phyloP scores from a whole-genome alignment of 257 asterid genomes.

The Verbena officinalis region DNA sequence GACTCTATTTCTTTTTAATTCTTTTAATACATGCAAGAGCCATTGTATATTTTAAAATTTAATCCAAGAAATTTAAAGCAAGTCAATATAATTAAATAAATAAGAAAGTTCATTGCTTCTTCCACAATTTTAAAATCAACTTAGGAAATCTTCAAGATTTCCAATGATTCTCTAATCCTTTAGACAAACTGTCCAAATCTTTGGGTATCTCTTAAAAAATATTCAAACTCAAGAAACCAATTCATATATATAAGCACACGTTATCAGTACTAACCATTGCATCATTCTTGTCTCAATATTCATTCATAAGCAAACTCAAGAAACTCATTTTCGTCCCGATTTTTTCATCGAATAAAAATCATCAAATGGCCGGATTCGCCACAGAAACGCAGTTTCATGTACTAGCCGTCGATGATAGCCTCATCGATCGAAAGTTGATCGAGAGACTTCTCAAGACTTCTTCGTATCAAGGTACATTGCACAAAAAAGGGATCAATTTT shows the following conservation, averaged over 20 bases:
- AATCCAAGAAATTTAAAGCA: constrained; percentile 8
- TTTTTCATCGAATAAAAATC: neutral
- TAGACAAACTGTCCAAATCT: constrained; percentile 41
- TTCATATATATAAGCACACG: constrained; percentile 2
- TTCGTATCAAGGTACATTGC: constrained; percentile 59
- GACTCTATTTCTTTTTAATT: neutral
- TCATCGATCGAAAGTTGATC: constrained; percentile 58
- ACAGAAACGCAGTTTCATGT: constrained; percentile 40
- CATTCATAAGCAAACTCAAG: neutral
- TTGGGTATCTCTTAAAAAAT: constrained; percentile 30
- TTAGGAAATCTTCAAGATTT: constrained; percentile 38
- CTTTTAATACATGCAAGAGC: neutral
- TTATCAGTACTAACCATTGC: neutral
- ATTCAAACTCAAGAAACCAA: constrained; percentile 10
- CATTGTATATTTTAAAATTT: neutral
- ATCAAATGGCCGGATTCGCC: neutral
- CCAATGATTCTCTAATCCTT: constrained; percentile 36
- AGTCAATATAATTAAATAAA: neutral
- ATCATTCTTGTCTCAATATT: neutral
- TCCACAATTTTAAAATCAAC: constrained; percentile 40
- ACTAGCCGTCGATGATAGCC: constrained; percentile 62
- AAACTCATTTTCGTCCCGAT: neutral
- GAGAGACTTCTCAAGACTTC: constrained; percentile 67
- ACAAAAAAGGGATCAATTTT: neutral
- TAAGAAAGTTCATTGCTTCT: constrained; percentile 45